Percentiles rank a stretch among this genome's conserved stretches.
phyloP scores from a whole-genome alignment of 2,329 filamentous ascomycete species.

The Hortaea werneckii region DNA sequence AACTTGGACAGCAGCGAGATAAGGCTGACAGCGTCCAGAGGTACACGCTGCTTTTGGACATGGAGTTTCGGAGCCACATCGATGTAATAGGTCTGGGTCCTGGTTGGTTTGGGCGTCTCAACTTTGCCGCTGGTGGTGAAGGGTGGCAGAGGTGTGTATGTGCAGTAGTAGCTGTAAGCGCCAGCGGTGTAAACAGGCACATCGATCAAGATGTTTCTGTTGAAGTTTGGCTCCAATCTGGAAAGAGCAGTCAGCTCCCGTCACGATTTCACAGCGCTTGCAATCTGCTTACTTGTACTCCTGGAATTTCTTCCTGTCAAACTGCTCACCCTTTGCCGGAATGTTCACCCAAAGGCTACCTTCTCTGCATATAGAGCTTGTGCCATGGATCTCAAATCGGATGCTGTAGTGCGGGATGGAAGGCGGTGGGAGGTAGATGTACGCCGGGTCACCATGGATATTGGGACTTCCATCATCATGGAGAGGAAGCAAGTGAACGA shows the following conservation, averaged over 20 bases:
- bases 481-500: slow-evolving; percentile 76
- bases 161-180: slow-evolving; percentile 89
- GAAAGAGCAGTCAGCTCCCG: slow-evolving; percentile 11
- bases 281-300: slow-evolving; percentile 69
- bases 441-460: slow-evolving; percentile 61
- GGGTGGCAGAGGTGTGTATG: slow-evolving; percentile 76
- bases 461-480: slow-evolving; percentile 89
- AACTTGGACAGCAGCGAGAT: slow-evolving; percentile 97
- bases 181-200: slow-evolving; percentile 74
- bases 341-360: slow-evolving; percentile 97
- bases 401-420: slow-evolving; percentile 62
- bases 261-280: neutral
- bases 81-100: slow-evolving; percentile 77
- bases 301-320: slow-evolving; percentile 68
- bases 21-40: slow-evolving; percentile 76
- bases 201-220: slow-evolving; percentile 79
- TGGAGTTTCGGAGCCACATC: slow-evolving; percentile 78
- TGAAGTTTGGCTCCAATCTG: slow-evolving; percentile 86
- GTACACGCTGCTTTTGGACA: slow-evolving; percentile 63
- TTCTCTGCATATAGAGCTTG: slow-evolving; percentile 87
- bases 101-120: slow-evolving; percentile 37
- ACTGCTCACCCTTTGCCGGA: slow-evolving; percentile 63
- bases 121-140: slow-evolving; percentile 49
- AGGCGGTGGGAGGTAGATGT: slow-evolving; percentile 81
- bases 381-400: slow-evolving; percentile 85